Conservation (phyloP, 306 rosid genomes). For the Luffa acutangula region DNA sequence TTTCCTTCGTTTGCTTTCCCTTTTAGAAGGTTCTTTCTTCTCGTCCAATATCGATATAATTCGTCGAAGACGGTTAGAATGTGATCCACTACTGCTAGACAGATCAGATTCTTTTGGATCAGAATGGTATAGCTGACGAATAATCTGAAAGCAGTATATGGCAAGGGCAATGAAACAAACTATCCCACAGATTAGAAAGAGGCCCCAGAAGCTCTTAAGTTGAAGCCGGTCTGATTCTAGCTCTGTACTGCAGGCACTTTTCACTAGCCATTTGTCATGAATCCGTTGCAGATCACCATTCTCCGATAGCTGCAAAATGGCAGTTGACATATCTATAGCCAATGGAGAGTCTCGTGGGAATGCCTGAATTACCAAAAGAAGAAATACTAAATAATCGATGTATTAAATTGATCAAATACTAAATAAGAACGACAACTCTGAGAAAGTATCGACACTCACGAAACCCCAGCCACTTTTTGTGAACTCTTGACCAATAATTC, state of each 20-base stretch:
- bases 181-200: constrained; percentile 66
- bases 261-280: constrained; percentile 80
- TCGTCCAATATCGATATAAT: constrained; percentile 60
- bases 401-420: background rate
- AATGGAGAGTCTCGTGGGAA: constrained; percentile 89
- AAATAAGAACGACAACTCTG: background rate
- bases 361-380: constrained; percentile 32
- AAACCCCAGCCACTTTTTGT: constrained; percentile 99
- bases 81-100: constrained; percentile 12
- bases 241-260: constrained; percentile 44
- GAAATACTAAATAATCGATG: background rate
- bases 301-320: constrained; percentile 86
- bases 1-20: constrained; percentile 47
- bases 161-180: constrained; percentile 61
- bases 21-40: constrained; percentile 36
- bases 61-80: constrained; percentile 35
- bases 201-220: constrained; percentile 88
- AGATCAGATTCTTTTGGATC: constrained; percentile 25
- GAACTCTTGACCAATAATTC: constrained; percentile 86
- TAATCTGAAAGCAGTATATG: constrained; percentile 43
- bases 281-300: constrained; percentile 92
- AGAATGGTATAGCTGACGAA: constrained; percentile 24
- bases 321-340: constrained; percentile 82
- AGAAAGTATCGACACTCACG: constrained; percentile 39
- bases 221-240: constrained; percentile 65